Percentiles rank a stretch among this genome's conserved stretches.
phyloP scores from a whole-genome alignment of 164 flowering plant genomes.

The Euptelea pleiosperma region DNA sequence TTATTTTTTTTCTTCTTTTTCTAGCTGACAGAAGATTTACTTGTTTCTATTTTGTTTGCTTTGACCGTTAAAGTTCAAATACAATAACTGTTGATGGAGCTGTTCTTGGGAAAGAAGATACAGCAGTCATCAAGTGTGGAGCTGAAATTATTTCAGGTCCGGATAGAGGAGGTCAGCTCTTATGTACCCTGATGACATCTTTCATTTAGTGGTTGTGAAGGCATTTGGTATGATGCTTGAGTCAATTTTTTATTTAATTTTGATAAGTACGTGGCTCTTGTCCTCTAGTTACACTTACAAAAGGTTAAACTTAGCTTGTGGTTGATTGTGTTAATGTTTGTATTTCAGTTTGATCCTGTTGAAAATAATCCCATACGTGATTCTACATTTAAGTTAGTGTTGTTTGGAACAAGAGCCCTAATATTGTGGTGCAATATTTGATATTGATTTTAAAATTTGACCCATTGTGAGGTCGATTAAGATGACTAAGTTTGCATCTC shows the following conservation, averaged over 20 bases:
- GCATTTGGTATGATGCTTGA: background rate
- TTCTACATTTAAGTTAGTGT: no score
- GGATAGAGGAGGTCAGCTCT: conserved; percentile 42
- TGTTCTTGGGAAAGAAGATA: conserved; percentile 39
- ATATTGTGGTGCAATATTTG: no score
- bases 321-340: no score
- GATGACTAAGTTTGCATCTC: no score
- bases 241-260: background rate
- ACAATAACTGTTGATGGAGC: conserved; percentile 52
- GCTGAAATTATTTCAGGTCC: conserved; percentile 63
- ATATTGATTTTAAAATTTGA: no score
- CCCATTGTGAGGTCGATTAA: no score
- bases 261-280: no score
- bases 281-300: no score
- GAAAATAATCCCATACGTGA: no score
- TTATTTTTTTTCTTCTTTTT: background rate
- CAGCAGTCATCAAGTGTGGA: conserved; percentile 48
- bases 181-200: background rate
- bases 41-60: background rate
- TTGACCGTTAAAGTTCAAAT: conserved; percentile 34
- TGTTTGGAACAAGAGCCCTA: no score
- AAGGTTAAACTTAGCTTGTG: no score
- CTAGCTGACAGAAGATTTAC: background rate
- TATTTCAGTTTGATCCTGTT: no score
- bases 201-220: background rate